Conservation (phyloP, 208 protist species). For the Leishmania braziliensis region DNA sequence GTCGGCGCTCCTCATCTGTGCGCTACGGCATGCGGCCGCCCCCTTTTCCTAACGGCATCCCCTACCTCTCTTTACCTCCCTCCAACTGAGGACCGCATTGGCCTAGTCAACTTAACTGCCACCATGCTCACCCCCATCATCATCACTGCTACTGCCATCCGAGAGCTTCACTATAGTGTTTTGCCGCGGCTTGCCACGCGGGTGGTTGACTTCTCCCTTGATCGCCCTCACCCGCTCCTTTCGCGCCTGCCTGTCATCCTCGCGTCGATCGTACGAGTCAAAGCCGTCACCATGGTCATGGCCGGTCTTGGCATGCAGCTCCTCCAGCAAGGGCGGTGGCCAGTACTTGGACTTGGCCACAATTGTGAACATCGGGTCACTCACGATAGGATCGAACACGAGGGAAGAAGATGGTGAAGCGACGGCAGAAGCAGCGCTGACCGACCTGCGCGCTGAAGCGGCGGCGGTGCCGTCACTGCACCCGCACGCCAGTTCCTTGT, state of each 20-base stretch:
- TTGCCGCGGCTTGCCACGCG: slow-evolving; percentile 68
- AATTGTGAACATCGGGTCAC: slow-evolving; percentile 73
- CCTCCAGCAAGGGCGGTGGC: slow-evolving; percentile 71
- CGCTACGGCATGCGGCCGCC: not conserved
- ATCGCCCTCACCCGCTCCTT: slow-evolving; percentile 58
- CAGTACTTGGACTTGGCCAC: slow-evolving; percentile 68
- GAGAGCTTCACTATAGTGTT: slow-evolving; percentile 60
- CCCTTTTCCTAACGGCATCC: not conserved
- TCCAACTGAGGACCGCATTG: not conserved
- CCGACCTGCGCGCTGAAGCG: not conserved
- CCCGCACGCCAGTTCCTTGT: slow-evolving; percentile 12
- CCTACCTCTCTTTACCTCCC: not conserved
- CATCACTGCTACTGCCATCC: slow-evolving; percentile 42
- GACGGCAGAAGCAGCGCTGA: not conserved
- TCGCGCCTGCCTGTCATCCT: slow-evolving; percentile 63
- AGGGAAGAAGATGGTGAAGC: not conserved
- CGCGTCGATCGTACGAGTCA: slow-evolving; percentile 78
- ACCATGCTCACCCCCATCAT: slow-evolving; percentile 9
- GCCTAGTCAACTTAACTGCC: not conserved
- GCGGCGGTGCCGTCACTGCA: not conserved
- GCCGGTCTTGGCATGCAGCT: slow-evolving; percentile 52
- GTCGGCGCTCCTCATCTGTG: not conserved
- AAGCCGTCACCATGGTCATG: slow-evolving; percentile 65
- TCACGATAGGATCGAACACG: slow-evolving; percentile 79
- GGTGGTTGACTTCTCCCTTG: slow-evolving; percentile 84